phyloP scores from a whole-genome alignment of 495 filamentous ascomycete species.

The Aspergillus taichungensis region DNA sequence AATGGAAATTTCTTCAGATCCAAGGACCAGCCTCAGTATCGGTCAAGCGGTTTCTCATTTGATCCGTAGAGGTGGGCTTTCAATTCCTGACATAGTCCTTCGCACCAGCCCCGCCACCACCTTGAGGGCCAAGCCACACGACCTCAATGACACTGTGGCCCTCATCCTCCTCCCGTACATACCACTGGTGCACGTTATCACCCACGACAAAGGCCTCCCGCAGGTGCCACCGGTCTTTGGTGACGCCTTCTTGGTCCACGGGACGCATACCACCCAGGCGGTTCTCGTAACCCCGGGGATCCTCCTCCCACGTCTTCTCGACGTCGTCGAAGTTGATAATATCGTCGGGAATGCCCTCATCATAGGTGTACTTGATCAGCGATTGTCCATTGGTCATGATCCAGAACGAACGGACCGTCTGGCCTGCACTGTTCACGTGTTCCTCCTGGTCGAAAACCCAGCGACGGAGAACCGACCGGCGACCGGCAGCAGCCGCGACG shows the following conservation, averaged over 20 bases:
- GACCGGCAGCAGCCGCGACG: conserved; percentile 47
- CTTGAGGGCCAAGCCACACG: conserved; percentile 42
- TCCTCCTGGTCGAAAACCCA: conserved; percentile 51
- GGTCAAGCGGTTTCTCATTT: conserved; percentile 9
- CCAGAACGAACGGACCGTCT: conserved; percentile 38
- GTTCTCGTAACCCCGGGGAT: conserved; percentile 39
- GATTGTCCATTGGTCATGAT: conserved; percentile 57
- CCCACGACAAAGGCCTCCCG: conserved; percentile 34
- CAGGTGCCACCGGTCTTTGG: conserved; percentile 39
- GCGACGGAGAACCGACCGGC: conserved; percentile 52
- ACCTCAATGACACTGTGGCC: conserved; percentile 41
- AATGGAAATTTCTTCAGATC: conserved; percentile 16
- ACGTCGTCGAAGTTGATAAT: conserved; percentile 45
- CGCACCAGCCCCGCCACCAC: conserved; percentile 32
- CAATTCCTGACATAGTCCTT: conserved; percentile 18
- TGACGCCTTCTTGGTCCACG: conserved; percentile 32
- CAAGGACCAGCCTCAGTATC: conserved; percentile 21
- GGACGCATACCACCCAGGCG: conserved; percentile 45
- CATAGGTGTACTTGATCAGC: conserved; percentile 45
- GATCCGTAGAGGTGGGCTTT: conserved; percentile 4
- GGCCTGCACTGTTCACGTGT: conserved; percentile 27
- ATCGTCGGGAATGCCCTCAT: conserved; percentile 31
- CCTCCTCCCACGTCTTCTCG: conserved; percentile 55
- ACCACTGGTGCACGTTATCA: conserved; percentile 41
- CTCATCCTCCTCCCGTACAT: conserved; percentile 37